Base-by-base conservation (phyloP, 2,329 filamentous ascomycete species). In the Alternaria solani region DNA sequence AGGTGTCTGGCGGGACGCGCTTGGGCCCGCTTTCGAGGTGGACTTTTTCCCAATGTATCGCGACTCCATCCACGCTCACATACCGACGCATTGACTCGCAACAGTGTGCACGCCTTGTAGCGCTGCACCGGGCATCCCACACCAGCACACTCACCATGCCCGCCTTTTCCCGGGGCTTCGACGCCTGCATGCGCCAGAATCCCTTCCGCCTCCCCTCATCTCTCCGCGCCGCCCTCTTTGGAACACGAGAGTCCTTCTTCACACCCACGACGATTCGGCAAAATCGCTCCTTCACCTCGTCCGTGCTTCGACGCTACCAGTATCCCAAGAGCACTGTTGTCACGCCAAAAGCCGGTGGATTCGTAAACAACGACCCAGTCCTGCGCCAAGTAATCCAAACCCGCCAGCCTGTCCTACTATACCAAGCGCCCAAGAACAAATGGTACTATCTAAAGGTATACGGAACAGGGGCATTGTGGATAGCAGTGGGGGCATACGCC, bases 151-250 rank as follows among this genome's bases (percentile, higher is more conserved):
- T 18, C 51, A 75, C 64, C 42, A 78, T 78, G 76, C 55, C 75
- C 8, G 63, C 74, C 41, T 69, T 74, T 51, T 70, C 74, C 43
- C 68, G 73, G 49, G 74, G 75, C 52, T 63, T 76, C 53, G 61
- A 65, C 20, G 63, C 68, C 64, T 65, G 74, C 63, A 56, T 73
- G 41, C 67, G 67, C 57, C 69, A 67, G 18, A 57, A 71, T 3
- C 65, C 70, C 25, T 64, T 78, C 62, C 73, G 70, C 49, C 64
- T 79, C 14, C 75, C 75, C 48, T 71, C 71, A 34, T 72, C 75
- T 28, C 63, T 78, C 63, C 75, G 75, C 58, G 61, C 70, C 54
- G 66, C 70, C 51, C 55, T 76, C n/a, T 71, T 76, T 53, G 63
- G 67, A 54, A 49, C 60, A 48, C 72, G 70, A 63, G 58, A 67